These are phyloP conservation scores for Aphanomyces astaci DNA, from an alignment of 352 stramenopile genomes.

Conservation along the genomic window DNA sequence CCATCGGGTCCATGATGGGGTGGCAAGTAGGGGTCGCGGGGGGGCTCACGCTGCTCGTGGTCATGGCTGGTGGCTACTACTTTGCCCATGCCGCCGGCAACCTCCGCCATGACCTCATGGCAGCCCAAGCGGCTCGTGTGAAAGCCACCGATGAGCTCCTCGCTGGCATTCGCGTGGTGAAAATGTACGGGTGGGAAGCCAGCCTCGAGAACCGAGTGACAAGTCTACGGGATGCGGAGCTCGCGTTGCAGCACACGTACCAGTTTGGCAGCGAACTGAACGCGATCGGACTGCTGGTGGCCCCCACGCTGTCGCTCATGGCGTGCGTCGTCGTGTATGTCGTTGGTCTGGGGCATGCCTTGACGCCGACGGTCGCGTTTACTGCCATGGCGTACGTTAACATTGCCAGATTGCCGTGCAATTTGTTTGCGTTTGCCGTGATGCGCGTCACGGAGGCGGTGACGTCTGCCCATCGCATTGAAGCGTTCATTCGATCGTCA, in stretches of 20 bases:
- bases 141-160: conserved; percentile 92
- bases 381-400: conserved; percentile 49
- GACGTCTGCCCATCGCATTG: conserved; percentile 34
- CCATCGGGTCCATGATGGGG: conserved; percentile 25
- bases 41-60: conserved; percentile 24
- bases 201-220: conserved; percentile 31
- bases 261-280: conserved; percentile 49
- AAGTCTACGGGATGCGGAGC: conserved; percentile 35
- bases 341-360: conserved; percentile 39
- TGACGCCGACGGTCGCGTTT: conserved; percentile 45
- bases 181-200: conserved; percentile 82
- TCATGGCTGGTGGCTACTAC: conserved; percentile 30
- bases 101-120: conserved; percentile 33
- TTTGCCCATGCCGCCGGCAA: conserved; percentile 31
- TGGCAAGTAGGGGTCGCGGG: conserved; percentile 25
- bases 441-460: conserved; percentile 38
- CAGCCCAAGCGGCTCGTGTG: conserved; percentile 59
- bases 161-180: conserved; percentile 82
- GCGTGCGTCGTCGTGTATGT: conserved; percentile 47
- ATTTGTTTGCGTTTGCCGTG: conserved; percentile 40
- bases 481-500: conserved; percentile 25
- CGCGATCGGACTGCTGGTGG: conserved; percentile 41
- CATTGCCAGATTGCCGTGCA: conserved; percentile 41
- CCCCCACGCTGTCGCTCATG: conserved; percentile 38
- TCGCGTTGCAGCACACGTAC: conserved; percentile 38